Evolutionary conservation across 2,329 filamentous ascomycete species (phyloP), one percentile per base, ranked within the genome.

Genomic region (Fusarium sp.): DNA sequence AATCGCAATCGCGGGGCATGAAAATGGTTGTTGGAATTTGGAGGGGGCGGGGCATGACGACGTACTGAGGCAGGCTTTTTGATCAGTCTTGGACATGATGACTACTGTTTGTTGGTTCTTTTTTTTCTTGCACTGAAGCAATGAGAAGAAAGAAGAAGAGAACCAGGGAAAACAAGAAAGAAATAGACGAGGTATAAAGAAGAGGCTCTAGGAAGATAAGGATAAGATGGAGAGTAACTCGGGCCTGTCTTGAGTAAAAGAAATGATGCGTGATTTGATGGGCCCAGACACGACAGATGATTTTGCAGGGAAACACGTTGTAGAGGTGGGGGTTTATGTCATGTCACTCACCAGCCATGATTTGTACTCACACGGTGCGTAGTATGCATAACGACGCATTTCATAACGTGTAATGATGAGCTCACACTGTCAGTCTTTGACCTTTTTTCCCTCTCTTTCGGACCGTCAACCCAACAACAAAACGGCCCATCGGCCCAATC

Each of bases 51-150:
- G 75, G 78, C 75, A 75, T 69, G 79, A 79, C 73, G 78, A 78
- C 87, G 81, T 89, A 89, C 87, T 90, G 81, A 90, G 86, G 83
- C 88, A 90, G 78, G 88, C 88, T 81, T 90, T 90, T 61, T 90
- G 88, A 73, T 87, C 86, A 78, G 87, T 85, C 78, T 85, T 85
- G 81, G 86, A 83, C 85, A 87, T 88, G 78, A 77, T 82, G 80
- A 75, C 65, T 66, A 75, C 64, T 66, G 39, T 60, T 50, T 70
- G 51, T 59, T 63, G 36, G 20, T 30, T 60, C 30, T 42, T 63
- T 66, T 24, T 56, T 48, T 53, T 53, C 30, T 64, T 71, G 53
- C 45, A 65, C 33, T 57, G 68, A 57, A 71, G 71, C 51, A 72
- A 65, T 61, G 39, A 63, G 61, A 70, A 59, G 65, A 71, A 59